Percentiles rank a stretch among this genome's conserved stretches.
These are phyloP conservation scores for Suhomyces coccinellae DNA, from an alignment of 1,139 yeast species.

Conservation along the genomic window DNA sequence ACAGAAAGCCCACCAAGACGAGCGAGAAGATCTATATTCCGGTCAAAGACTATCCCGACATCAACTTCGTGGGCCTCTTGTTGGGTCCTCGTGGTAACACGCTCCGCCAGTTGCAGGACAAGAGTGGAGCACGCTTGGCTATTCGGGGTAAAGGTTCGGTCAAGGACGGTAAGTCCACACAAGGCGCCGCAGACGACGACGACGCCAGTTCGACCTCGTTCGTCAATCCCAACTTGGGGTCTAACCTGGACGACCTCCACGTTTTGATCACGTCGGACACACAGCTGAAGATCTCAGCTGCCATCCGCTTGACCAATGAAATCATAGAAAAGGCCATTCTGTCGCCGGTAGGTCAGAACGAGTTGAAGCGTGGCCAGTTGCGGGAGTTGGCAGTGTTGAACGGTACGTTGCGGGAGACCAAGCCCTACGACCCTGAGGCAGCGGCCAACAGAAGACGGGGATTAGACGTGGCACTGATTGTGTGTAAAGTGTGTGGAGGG, in stretches of 20 bases:
- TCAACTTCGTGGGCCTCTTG: conserved; percentile 87
- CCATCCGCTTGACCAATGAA: conserved; percentile 71
- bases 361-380: conserved; percentile 84
- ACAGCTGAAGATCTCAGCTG: conserved; percentile 74
- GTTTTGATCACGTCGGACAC: conserved; percentile 85
- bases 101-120: conserved; percentile 72
- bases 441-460: conserved; percentile 43
- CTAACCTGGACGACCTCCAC: conserved; percentile 71
- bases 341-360: conserved; percentile 93
- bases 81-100: conserved; percentile 97
- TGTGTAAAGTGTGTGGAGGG: conserved; percentile 78
- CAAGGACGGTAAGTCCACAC: conserved; percentile 76
- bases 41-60: conserved; percentile 82
- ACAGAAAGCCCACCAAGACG: conserved; percentile 67
- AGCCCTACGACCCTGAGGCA: conserved; percentile 66
- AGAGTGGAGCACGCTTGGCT: conserved; percentile 83
- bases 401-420: conserved; percentile 86
- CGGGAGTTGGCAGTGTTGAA: conserved; percentile 89
- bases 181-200: conserved; percentile 34
- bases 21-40: conserved; percentile 86
- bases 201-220: conserved; percentile 22
- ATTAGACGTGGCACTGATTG: conserved; percentile 55
- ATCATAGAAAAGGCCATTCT: conserved; percentile 80
- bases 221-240: conserved; percentile 27
- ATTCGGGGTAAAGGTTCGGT: conserved; percentile 94